Base-by-base conservation (phyloP, 2,329 filamentous ascomycete species). In the Monilinia fructigena region DNA sequence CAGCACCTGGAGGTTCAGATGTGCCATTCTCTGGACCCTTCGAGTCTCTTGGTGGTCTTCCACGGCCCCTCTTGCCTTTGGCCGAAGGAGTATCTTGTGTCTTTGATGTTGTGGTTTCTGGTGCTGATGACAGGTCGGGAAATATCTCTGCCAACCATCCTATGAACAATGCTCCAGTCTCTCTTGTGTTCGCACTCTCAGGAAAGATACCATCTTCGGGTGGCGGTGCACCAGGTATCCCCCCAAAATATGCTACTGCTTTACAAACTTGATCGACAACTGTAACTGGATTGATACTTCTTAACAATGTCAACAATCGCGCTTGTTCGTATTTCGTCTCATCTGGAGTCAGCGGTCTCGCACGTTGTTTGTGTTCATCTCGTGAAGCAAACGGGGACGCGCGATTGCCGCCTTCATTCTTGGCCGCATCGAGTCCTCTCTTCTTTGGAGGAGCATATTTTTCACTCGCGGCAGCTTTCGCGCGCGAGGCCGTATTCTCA, bases 101-200 rank as follows among this genome's bases (percentile, higher is more conserved):
- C 66, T 48, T 66, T 50, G 64, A 20, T 18, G 71, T 58, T 60
- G 67, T 67, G 26, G 68, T 63, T 26, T 70, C 63, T 31, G 72
- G 71, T 47, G 42, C 35, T 48, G 69, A 69, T 50, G 72, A 67
- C 18, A 76, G 56, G 65, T 75, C 71, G 20, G 86, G 86, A 68
- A 89, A 89, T 64, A 89, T 86, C 72, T 89, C 86, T 16, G 84
- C 79, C 55, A 88, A 76, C 86, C 86, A 89, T 26, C 84, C 82
- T 40, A 89, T 80, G 67, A 89, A 85, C 14, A 85, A 76, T 26
- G 81, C 80, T 1, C 86, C 86, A 1, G 82, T 77, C 3, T 86
- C 86, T 72, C 87, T 87, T 16, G 80, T 80, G 56, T 81, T 79
- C 12, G 80, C 81, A 70, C 86, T 88, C 35, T 80, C 78, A 1